phyloP scores from a whole-genome alignment of 75 land plant species.

The Pinus taeda region DNA sequence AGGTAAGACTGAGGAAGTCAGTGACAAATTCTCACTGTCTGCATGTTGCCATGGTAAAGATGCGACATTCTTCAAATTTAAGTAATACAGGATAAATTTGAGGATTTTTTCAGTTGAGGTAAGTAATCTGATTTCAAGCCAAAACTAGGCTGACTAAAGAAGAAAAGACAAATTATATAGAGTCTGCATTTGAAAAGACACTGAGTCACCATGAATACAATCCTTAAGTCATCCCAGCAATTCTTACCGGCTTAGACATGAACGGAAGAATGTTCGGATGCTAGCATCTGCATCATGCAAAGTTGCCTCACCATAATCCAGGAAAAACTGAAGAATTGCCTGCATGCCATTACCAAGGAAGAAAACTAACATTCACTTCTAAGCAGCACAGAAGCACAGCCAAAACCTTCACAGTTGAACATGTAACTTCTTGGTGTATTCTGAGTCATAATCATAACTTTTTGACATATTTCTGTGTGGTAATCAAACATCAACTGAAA shows the following conservation, averaged over 20 bases:
- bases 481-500: no score
- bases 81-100: no score
- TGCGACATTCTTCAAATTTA: no score
- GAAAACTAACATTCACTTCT: background rate
- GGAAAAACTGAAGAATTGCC: slow-evolving; percentile 94
- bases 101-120: no score
- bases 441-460: no score
- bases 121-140: no score
- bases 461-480: no score
- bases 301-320: slow-evolving; percentile 88
- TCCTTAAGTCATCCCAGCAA: background rate
- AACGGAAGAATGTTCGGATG: slow-evolving; percentile 73
- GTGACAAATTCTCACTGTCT: no score
- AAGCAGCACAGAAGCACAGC: background rate
- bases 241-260: slow-evolving; percentile 84
- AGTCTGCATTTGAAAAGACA: background rate
- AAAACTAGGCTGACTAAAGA: no score
- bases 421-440: background rate
- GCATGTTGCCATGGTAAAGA: no score
- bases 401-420: background rate
- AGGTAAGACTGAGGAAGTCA: no score
- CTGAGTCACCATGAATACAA: no score
- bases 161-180: background rate
- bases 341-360: slow-evolving; percentile 15
- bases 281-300: slow-evolving; percentile 96